phyloP scores from a whole-genome alignment of 768 basidiomycete species.

The Tulasnella sp. region DNA sequence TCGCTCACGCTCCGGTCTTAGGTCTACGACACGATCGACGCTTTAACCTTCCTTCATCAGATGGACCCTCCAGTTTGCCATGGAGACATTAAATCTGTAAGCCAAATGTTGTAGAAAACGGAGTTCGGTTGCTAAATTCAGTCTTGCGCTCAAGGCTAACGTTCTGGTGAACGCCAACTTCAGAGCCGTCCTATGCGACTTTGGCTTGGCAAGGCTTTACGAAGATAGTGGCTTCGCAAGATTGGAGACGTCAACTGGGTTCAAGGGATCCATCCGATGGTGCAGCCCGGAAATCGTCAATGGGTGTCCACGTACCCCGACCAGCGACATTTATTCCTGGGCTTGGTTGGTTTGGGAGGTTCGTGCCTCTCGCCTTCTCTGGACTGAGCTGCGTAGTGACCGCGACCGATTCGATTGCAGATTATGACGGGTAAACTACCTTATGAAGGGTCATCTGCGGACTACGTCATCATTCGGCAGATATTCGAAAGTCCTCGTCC shows the following conservation, averaged over 20 bases:
- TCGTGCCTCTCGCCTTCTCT: background rate
- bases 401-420: background rate
- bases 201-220: background rate
- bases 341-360: constrained; percentile 1
- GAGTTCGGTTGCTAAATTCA: background rate
- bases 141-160: background rate
- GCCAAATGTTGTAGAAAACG: background rate
- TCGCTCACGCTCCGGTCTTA: background rate
- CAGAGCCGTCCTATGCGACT: background rate
- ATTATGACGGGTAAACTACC: background rate
- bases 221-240: background rate
- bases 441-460: background rate
- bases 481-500: background rate
- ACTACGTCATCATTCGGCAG: background rate
- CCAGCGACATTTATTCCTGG: constrained; percentile 4
- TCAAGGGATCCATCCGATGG: background rate
- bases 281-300: constrained; percentile 3
- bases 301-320: background rate
- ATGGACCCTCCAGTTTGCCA: constrained; percentile 2
- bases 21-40: background rate
- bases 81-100: constrained; percentile 11
- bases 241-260: background rate
- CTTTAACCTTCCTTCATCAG: background rate
- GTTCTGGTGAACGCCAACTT: background rate
- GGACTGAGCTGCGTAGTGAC: background rate